phyloP scores from a whole-genome alignment of 2,329 filamentous ascomycete species.

The Trichophyton rubrum region DNA sequence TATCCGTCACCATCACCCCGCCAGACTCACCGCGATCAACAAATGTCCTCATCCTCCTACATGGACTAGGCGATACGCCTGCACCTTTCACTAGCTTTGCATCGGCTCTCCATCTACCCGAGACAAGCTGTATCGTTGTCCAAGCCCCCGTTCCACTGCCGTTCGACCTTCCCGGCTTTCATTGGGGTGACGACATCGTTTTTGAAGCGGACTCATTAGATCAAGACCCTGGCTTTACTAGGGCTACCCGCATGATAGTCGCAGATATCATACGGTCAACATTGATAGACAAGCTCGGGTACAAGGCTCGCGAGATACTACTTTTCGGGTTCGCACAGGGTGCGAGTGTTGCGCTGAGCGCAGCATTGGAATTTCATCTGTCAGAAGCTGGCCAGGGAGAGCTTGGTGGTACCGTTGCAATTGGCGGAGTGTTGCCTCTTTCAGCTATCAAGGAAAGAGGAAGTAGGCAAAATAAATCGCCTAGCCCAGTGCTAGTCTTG shows the following conservation, averaged over 20 bases:
- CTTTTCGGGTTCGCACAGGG: slow-evolving; percentile 58
- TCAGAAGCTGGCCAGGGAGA: slow-evolving; percentile 13
- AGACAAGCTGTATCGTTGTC: slow-evolving; percentile 62
- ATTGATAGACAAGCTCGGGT: slow-evolving; percentile 46
- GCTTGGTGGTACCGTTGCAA: slow-evolving; percentile 31
- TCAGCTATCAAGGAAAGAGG: slow-evolving; percentile 18
- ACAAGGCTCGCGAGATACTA: slow-evolving; percentile 47
- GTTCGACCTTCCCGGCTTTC: slow-evolving; percentile 53
- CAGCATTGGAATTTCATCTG: slow-evolving; percentile 36
- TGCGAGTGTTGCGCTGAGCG: slow-evolving; percentile 48
- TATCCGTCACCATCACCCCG: slow-evolving; percentile 30
- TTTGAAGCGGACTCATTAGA: slow-evolving; percentile 48
- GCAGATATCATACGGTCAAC: slow-evolving; percentile 40
- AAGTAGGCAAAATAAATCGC: slow-evolving; percentile 21
- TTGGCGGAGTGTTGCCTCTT: slow-evolving; percentile 32
- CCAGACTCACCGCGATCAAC: slow-evolving; percentile 41
- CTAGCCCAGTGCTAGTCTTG: slow-evolving; percentile 32
- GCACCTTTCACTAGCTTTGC: slow-evolving; percentile 57
- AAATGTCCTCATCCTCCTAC: slow-evolving; percentile 67
- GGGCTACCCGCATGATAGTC: slow-evolving; percentile 37
- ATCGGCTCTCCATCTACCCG: slow-evolving; percentile 56
- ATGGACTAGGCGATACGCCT: slow-evolving; percentile 70
- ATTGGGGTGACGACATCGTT: slow-evolving; percentile 57
- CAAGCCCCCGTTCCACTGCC: slow-evolving; percentile 59
- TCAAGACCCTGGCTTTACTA: slow-evolving; percentile 49